These are phyloP conservation scores for Endocarpon pusillum DNA, from an alignment of 495 filamentous ascomycete species.

Conservation along the genomic window DNA sequence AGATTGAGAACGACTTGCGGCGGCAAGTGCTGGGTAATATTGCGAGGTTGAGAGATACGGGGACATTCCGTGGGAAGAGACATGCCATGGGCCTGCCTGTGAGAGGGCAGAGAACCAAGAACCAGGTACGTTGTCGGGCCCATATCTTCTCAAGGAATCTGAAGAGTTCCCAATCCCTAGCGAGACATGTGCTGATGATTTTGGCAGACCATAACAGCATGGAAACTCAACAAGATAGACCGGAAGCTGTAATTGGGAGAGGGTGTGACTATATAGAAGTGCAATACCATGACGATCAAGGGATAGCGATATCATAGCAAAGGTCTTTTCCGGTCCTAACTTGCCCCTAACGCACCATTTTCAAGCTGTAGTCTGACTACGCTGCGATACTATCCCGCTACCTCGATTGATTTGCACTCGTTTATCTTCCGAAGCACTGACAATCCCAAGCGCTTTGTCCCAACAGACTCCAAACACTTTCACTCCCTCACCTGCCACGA, in stretches of 20 bases:
- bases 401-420: slow-evolving; percentile 78
- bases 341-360: too few relatives aligned
- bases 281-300: too few relatives aligned
- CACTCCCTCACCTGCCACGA: slow-evolving; percentile 54
- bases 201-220: slow-evolving; percentile 50
- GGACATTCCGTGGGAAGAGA: slow-evolving; percentile 71
- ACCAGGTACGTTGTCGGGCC: slow-evolving; percentile 34
- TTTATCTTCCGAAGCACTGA: slow-evolving; percentile 84
- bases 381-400: too few relatives aligned
- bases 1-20: slow-evolving; percentile 77
- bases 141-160: not conserved
- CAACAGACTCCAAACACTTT: slow-evolving; percentile 87
- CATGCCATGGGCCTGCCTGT: slow-evolving; percentile 84
- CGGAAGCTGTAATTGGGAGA: slow-evolving; percentile 32
- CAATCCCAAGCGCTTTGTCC: slow-evolving; percentile 71
- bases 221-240: slow-evolving; percentile 65
- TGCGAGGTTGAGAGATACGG: slow-evolving; percentile 72
- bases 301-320: too few relatives aligned
- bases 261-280: slow-evolving; percentile 3
- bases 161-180: slow-evolving; percentile 4
- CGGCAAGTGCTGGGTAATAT: slow-evolving; percentile 70
- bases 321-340: too few relatives aligned
- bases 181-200: not conserved
- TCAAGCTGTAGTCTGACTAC: too few relatives aligned
- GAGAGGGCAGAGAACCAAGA: slow-evolving; percentile 72